These are phyloP conservation scores for Beta corolliflora DNA, from an alignment of 179 eudicot genomes.

Conservation along the genomic window DNA sequence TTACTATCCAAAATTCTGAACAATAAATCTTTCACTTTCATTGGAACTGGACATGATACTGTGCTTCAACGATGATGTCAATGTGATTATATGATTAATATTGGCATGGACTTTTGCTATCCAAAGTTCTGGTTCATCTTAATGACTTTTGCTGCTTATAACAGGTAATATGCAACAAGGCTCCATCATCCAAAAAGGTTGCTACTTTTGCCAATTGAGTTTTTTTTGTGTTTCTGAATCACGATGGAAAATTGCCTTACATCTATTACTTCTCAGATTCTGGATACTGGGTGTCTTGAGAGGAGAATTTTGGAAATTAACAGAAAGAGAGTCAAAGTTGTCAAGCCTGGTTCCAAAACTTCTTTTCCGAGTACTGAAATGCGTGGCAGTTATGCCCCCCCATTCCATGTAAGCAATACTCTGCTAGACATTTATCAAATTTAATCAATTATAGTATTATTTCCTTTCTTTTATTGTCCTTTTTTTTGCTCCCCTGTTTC, in stretches of 20 bases:
- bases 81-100: not conserved
- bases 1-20: not conserved
- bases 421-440: not conserved
- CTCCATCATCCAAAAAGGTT: slow-evolving; percentile 81
- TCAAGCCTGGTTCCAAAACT: slow-evolving; percentile 95
- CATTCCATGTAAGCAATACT: slow-evolving; percentile 77
- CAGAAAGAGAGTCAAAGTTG: slow-evolving; percentile 83
- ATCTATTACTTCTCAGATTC: slow-evolving; percentile 45
- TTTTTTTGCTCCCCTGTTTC: not conserved
- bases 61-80: not conserved
- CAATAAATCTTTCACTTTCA: not conserved
- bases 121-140: not conserved
- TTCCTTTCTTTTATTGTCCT: not conserved
- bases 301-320: slow-evolving; percentile 92
- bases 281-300: slow-evolving; percentile 70
- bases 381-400: slow-evolving; percentile 94
- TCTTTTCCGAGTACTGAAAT: slow-evolving; percentile 89
- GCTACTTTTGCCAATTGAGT: not conserved
- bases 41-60: not conserved
- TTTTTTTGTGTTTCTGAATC: not conserved
- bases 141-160: slow-evolving; percentile 9
- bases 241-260: slow-evolving; percentile 10
- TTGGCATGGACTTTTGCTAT: not conserved
- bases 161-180: slow-evolving; percentile 89
- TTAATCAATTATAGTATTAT: not conserved